phyloP scores from a whole-genome alignment of 192 early-diverging fungal genomes.

The Dissophora globulifera region DNA sequence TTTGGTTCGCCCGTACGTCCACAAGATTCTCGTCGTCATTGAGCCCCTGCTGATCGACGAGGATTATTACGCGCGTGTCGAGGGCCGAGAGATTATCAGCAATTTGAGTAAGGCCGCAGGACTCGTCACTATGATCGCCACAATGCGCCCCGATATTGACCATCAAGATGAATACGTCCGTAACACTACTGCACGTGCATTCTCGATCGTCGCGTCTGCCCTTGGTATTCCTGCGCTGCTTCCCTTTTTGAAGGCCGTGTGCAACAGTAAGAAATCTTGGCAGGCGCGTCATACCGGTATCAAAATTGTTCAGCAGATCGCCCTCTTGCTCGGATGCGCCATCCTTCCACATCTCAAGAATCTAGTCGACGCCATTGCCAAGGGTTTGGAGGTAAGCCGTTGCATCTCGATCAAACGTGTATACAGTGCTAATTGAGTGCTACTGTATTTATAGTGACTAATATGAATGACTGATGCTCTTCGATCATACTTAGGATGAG shows the following conservation, averaged over 20 bases:
- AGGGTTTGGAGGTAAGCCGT: conserved; percentile 77
- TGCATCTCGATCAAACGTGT: too few species aligned
- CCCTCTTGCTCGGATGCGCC: conserved; percentile 93
- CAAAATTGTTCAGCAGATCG: conserved; percentile 97
- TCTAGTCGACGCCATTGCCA: conserved; percentile 90
- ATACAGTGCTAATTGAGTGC: too few species aligned
- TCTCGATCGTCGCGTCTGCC: conserved; percentile 96
- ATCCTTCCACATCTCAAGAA: conserved; percentile 93
- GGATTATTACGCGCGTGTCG: conserved; percentile 97
- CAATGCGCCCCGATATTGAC: conserved; percentile 99
- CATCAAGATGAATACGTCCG: conserved; percentile 98
- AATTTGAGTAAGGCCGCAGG: conserved; percentile 98
- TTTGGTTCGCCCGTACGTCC: conserved; percentile 94
- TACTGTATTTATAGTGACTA: too few species aligned
- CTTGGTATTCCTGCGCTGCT: conserved; percentile 93
- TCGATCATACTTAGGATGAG: conserved; percentile 84
- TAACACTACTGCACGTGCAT: conserved; percentile 97
- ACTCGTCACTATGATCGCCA: conserved; percentile 97
- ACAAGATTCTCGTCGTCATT: conserved; percentile 99
- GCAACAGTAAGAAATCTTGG: conserved; percentile 95
- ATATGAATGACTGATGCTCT: too few species aligned
- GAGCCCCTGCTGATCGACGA: conserved; percentile 97
- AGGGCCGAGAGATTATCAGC: conserved; percentile 97
- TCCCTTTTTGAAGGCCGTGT: conserved; percentile 97
- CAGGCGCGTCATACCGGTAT: conserved; percentile 98